phyloP scores from a whole-genome alignment of 257 asterid species.

The Ballota nigra region DNA sequence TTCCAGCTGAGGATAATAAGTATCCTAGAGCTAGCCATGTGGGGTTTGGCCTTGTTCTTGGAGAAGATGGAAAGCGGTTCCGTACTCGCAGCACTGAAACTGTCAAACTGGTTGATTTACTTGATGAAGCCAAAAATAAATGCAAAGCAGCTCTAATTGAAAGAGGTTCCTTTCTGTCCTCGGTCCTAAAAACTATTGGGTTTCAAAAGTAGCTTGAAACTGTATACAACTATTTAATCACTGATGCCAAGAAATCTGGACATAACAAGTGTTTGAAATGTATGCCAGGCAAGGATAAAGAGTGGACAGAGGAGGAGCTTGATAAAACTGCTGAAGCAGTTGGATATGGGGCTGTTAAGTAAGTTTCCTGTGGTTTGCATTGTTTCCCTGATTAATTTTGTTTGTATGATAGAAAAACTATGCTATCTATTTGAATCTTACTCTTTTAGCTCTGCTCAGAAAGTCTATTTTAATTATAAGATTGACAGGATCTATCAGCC shows the following conservation, averaged over 20 bases:
- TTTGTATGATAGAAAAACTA: neutral
- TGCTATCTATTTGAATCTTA: neutral
- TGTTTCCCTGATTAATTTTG: conserved; percentile 10
- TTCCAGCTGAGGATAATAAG: conserved; percentile 62
- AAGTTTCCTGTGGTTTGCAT: conserved; percentile 27
- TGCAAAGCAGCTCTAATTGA: conserved; percentile 69
- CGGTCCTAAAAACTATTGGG: neutral
- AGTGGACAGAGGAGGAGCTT: conserved; percentile 88
- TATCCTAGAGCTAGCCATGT: conserved; percentile 85
- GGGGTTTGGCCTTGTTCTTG: conserved; percentile 90
- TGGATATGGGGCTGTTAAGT: conserved; percentile 98
- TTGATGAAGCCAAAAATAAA: conserved; percentile 84
- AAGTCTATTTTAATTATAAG: neutral
- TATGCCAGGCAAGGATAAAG: conserved; percentile 65
- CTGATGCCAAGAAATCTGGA: conserved; percentile 11
- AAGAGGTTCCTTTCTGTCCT: conserved; percentile 54
- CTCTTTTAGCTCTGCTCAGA: neutral
- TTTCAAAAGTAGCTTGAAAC: neutral
- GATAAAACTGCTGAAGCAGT: conserved; percentile 92
- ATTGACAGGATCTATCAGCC: neutral
- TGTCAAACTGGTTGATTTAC: conserved; percentile 81
- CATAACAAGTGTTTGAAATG: conserved; percentile 15
- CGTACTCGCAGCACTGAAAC: conserved; percentile 92
- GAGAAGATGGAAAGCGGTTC: conserved; percentile 89
- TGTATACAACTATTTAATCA: neutral